phyloP scores from a whole-genome alignment of 805 yeast genomes.

The Brettanomyces sp. region DNA sequence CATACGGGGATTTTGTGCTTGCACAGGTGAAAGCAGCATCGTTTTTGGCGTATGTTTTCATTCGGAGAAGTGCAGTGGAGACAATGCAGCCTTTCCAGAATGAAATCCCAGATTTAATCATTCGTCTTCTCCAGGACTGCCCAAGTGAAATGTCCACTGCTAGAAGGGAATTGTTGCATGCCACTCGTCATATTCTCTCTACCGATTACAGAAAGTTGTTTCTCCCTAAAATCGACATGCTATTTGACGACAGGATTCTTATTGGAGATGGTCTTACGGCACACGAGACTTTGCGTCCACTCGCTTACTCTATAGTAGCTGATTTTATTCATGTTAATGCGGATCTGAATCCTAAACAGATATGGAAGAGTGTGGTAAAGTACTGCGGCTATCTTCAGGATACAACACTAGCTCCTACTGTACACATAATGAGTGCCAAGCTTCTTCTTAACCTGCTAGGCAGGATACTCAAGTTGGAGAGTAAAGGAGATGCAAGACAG shows the following conservation, averaged over 20 bases:
- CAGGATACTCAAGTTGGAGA: constrained; percentile 71
- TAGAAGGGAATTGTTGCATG: constrained; percentile 85
- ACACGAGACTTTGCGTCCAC: constrained; percentile 79
- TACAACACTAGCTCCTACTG: constrained; percentile 72
- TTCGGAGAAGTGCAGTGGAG: constrained; percentile 71
- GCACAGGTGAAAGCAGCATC: constrained; percentile 97
- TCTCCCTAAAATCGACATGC: constrained; percentile 72
- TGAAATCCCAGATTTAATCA: constrained; percentile 77
- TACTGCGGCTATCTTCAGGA: constrained; percentile 79
- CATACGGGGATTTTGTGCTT: constrained; percentile 79
- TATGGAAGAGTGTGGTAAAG: constrained; percentile 77
- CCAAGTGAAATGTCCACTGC: constrained; percentile 90
- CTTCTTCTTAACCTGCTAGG: constrained; percentile 81
- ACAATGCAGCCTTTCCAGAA: constrained; percentile 48
- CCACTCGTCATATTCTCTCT: constrained; percentile 88
- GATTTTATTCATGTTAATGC: constrained; percentile 89
- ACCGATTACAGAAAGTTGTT: constrained; percentile 80
- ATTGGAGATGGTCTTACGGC: constrained; percentile 92
- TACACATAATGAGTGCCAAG: constrained; percentile 95
- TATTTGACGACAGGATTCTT: constrained; percentile 79
- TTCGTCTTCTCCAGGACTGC: constrained; percentile 84
- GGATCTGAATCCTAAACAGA: constrained; percentile 72
- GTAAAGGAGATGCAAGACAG: constrained; percentile 75
- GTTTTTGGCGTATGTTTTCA: constrained; percentile 82
- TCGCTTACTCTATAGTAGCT: constrained; percentile 92